Evolutionary conservation across 208 protist genomes (phyloP).

Genomic region (Leptomonas pyrrhocoris): DNA sequence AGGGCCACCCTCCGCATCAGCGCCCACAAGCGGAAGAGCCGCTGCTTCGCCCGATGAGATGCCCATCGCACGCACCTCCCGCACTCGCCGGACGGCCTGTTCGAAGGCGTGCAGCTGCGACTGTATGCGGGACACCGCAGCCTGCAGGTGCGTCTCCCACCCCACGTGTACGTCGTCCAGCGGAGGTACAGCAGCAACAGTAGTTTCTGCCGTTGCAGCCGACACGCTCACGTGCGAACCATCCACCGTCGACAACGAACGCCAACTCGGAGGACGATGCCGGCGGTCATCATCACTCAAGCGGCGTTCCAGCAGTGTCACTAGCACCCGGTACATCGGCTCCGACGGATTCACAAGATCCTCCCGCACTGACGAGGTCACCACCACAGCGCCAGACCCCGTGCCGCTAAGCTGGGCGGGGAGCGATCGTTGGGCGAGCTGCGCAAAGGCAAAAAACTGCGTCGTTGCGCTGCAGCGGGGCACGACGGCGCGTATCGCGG

Average conservation of each 20-base stretch:
- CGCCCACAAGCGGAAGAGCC: neutral
- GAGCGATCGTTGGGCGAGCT: slow-evolving; percentile 26
- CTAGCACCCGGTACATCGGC: slow-evolving; percentile 27
- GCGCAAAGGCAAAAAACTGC: slow-evolving; percentile 19
- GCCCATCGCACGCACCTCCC: neutral
- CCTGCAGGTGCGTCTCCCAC: slow-evolving; percentile 26
- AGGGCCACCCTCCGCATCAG: neutral
- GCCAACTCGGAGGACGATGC: no score
- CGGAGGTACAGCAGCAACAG: neutral
- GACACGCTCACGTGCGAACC: no score
- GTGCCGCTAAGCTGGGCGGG: neutral
- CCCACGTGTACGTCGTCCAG: neutral
- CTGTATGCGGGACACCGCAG: neutral
- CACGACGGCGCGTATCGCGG: slow-evolving; percentile 40
- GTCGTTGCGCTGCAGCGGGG: slow-evolving; percentile 29
- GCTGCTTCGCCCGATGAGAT: neutral
- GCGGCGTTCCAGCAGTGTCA: slow-evolving; percentile 21
- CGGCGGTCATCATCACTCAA: slow-evolving; percentile 3
- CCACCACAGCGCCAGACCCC: neutral
- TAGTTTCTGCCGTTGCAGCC: no score
- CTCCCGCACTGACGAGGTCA: neutral
- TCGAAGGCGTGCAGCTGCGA: slow-evolving; percentile 26
- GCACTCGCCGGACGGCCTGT: slow-evolving; percentile 19
- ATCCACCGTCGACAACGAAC: no score
- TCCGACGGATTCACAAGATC: slow-evolving; percentile 24